Evolutionary conservation across 2,329 filamentous ascomycete genomes (phyloP).

Genomic region (Colletotrichum lindemuthianum): DNA sequence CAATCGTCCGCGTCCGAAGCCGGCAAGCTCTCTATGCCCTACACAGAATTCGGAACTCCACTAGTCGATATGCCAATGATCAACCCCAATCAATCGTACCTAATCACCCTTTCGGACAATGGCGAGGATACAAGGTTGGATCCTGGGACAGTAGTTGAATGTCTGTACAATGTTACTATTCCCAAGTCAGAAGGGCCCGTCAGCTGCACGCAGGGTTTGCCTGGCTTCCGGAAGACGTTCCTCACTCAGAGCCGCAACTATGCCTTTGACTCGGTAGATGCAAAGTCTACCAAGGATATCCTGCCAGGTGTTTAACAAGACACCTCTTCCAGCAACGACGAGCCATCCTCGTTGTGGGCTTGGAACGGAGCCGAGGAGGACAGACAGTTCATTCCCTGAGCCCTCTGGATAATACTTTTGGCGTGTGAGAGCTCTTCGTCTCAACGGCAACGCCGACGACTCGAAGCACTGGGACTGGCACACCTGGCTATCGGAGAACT

Average conservation of each 20-base stretch:
- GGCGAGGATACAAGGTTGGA: background rate
- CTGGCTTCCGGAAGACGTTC: background rate
- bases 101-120: background rate
- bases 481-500: slow-evolving; percentile 1
- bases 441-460: background rate
- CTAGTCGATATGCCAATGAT: background rate
- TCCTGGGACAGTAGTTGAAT: background rate
- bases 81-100: background rate
- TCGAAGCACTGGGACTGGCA: slow-evolving; percentile 1
- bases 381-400: slow-evolving; percentile 5
- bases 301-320: background rate
- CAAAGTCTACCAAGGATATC: background rate
- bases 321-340: background rate
- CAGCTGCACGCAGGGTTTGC: background rate
- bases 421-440: background rate
- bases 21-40: background rate
- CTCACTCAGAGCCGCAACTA: background rate
- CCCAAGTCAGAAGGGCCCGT: background rate
- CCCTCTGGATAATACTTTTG: background rate
- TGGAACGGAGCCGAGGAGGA: slow-evolving; percentile 10
- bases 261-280: background rate
- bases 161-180: background rate
- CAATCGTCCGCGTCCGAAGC: background rate
- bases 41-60: background rate
- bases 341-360: slow-evolving; percentile 4